Evolutionary conservation across 1,284 basidiomycete species (phyloP).

Genomic region (Sphagnurus paluster): DNA sequence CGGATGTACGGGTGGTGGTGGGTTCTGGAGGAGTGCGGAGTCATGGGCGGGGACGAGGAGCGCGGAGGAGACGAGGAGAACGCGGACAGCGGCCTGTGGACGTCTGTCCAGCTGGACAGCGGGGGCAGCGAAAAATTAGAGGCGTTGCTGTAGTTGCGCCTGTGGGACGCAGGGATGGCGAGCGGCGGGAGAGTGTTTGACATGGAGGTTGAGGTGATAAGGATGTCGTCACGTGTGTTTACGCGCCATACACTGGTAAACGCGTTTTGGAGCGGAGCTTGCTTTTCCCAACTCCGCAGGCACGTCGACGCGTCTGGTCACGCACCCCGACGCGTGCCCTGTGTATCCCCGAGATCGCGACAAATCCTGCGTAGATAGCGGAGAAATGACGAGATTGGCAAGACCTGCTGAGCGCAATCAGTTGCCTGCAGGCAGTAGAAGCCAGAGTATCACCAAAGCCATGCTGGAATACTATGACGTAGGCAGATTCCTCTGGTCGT

Average conservation of each 20-base stretch:
- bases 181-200: constrained; percentile 29
- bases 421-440: too few relatives aligned
- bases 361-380: too few relatives aligned
- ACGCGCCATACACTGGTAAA: constrained; percentile 35
- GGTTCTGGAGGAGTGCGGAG: constrained; percentile 30
- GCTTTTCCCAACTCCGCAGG: constrained; percentile 14
- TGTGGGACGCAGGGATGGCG: constrained; percentile 22
- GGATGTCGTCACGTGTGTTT: constrained; percentile 36
- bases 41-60: constrained; percentile 40
- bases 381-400: too few relatives aligned
- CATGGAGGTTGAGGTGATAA: constrained; percentile 44
- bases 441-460: too few relatives aligned
- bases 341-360: too few relatives aligned
- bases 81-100: constrained; percentile 21
- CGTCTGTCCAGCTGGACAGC: constrained; percentile 19
- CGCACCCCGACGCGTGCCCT: too few relatives aligned
- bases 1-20: constrained; percentile 31
- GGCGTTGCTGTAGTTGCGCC: constrained; percentile 17
- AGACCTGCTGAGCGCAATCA: too few relatives aligned
- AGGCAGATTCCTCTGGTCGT: too few relatives aligned
- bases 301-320: constrained; percentile 11
- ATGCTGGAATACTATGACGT: too few relatives aligned
- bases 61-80: constrained; percentile 32
- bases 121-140: constrained; percentile 26
- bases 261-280: constrained; percentile 42